Evolutionary conservation across 2,329 filamentous ascomycete genomes (phyloP), one percentile per base, ranked within the genome.

Genomic region (Trichoderma atrobrunneum): DNA sequence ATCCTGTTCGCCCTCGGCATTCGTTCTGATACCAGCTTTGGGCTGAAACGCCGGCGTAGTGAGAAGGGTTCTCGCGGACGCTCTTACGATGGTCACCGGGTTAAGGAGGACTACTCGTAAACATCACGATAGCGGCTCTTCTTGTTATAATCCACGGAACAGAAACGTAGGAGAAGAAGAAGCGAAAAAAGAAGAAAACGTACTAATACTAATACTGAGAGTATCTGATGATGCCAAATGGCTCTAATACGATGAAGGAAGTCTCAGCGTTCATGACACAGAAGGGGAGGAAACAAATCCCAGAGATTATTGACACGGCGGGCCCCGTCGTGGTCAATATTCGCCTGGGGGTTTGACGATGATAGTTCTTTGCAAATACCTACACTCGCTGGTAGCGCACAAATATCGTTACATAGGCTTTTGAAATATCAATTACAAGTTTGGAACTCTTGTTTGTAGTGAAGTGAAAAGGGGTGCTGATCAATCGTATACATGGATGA

Each of bases 41-140:
- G 78, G 76, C 74, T 79, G 57, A 78, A 80, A 65, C 77, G 76
- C 63, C 36, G 56, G 26, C 66, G 28, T 14, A 61, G 66, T 39
- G 48, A 57, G 18, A 79, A 78, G 67, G 81, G 78, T 74, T 79
- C 81, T 7, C 79, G 78, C 64, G 81, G 82, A 74, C 79, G 82
- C 74, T 82, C 82, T 39, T 82, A 80, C 72, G 81, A 82, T 21
- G 80, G 89, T 74, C 86, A 86, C 70, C 85, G 90, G 14, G 90
- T 92, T 76, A 93, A 93, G 86, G 90, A 92, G 30, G 90, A 92
- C 73, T 93, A 92, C 78, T 84, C 86, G 60, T 90, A 84, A 63
- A 43, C 6, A 7, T 11, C 3, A 36, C 26, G 10, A 28, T n/a
- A 26, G 24, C 21, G 10, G 14, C 3, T 26, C 12, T 26, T 12